phyloP scores from a whole-genome alignment of 2,329 filamentous ascomycete species.

The Phialophora verrucosa region DNA sequence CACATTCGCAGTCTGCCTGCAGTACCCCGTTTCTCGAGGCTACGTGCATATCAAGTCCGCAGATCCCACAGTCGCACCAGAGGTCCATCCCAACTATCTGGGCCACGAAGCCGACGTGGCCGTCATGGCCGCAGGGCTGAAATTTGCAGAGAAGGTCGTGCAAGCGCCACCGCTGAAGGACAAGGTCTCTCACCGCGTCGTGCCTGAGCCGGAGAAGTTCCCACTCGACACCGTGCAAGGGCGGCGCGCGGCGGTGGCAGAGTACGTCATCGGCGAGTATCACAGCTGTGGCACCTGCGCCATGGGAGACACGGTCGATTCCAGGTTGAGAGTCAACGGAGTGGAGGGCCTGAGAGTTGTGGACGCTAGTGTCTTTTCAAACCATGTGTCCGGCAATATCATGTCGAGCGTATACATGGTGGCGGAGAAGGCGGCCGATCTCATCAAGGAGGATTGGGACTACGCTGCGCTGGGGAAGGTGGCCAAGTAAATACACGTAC shows the following conservation, averaged over 20 bases:
- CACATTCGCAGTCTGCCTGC: constrained; percentile 55
- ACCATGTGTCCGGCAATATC: constrained; percentile 44
- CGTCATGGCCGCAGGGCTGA: constrained; percentile 44
- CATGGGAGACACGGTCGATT: constrained; percentile 49
- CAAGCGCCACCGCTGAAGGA: constrained; percentile 21
- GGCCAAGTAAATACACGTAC: neutral
- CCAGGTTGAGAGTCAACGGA: constrained; percentile 42
- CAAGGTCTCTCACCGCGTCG: constrained; percentile 30
- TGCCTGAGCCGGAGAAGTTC: constrained; percentile 22
- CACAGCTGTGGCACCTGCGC: constrained; percentile 43
- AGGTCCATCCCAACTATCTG: constrained; percentile 55
- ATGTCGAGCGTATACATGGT: constrained; percentile 44
- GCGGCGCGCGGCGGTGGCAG: constrained; percentile 25
- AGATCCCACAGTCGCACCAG: constrained; percentile 45
- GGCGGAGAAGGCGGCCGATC: constrained; percentile 45
- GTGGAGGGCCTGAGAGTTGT: constrained; percentile 45
- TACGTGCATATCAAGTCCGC: constrained; percentile 52
- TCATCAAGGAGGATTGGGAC: constrained; percentile 44
- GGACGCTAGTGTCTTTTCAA: constrained; percentile 45
- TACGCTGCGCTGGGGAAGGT: constrained; percentile 22
- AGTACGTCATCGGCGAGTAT: constrained; percentile 34
- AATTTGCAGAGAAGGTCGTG: constrained; percentile 28
- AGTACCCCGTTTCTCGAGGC: constrained; percentile 59
- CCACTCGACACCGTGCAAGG: constrained; percentile 24
- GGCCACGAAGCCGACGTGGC: constrained; percentile 51